phyloP scores from a whole-genome alignment of 495 filamentous ascomycete genomes.

The Xylaria flabelliformis region DNA sequence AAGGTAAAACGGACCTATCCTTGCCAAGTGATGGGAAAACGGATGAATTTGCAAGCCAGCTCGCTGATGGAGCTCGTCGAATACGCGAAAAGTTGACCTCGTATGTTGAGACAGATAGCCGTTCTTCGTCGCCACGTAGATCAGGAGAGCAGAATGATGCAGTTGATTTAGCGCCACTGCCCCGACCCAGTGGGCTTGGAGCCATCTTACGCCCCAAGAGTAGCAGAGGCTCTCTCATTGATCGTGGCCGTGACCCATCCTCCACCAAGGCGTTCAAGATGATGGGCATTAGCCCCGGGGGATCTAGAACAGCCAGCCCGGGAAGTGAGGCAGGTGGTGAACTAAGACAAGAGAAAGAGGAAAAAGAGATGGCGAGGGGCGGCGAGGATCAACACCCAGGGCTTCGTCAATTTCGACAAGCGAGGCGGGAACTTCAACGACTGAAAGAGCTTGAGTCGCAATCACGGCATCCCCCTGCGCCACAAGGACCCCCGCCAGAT shows the following conservation, averaged over 20 bases:
- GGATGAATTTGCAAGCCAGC: conserved; percentile 80
- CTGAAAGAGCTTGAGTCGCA: conserved; percentile 56
- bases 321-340: conserved; percentile 32
- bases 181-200: conserved; percentile 65
- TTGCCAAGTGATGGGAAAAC: conserved; percentile 67
- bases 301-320: conserved; percentile 60
- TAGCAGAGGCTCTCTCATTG: conserved; percentile 64
- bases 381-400: conserved; percentile 47
- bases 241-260: conserved; percentile 46
- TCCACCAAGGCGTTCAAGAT: conserved; percentile 74
- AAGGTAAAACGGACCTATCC: conserved; percentile 60
- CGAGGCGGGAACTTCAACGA: conserved; percentile 58
- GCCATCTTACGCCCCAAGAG: conserved; percentile 69
- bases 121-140: conserved; percentile 60
- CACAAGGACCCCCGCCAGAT: conserved; percentile 36
- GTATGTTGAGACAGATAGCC: conserved; percentile 68
- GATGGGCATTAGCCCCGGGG: conserved; percentile 66
- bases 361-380: conserved; percentile 33
- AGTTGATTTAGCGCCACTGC: conserved; percentile 51
- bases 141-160: conserved; percentile 41
- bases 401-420: conserved; percentile 57
- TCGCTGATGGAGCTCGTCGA: conserved; percentile 75
- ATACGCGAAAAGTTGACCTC: conserved; percentile 83
- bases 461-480: conserved; percentile 40
- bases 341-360: conserved; percentile 25